These are phyloP conservation scores for Lyophyllum semitale DNA, from an alignment of 768 basidiomycete species.

Conservation along the genomic window DNA sequence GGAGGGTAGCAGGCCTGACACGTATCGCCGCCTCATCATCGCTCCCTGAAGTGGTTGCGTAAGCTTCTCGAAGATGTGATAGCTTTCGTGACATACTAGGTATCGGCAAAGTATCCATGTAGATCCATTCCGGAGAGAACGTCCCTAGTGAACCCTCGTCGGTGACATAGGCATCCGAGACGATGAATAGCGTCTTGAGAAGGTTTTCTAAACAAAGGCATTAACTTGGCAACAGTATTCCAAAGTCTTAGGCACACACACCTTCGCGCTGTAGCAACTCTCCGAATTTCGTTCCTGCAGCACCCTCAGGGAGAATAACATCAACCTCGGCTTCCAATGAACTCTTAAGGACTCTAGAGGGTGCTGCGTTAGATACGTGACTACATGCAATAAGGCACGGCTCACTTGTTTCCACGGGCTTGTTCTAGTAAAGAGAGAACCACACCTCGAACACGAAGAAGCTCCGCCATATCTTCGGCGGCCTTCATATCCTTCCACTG, in stretches of 20 bases:
- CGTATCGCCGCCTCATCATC: slow-evolving; percentile 46
- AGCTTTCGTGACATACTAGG: slow-evolving; percentile 39
- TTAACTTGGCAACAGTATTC: background rate
- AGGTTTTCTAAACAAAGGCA: slow-evolving; percentile 48
- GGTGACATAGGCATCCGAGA: slow-evolving; percentile 65
- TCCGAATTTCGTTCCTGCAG: slow-evolving; percentile 24
- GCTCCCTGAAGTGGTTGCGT: slow-evolving; percentile 18
- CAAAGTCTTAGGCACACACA: slow-evolving; percentile 23
- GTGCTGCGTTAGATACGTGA: background rate
- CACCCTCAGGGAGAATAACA: slow-evolving; percentile 50
- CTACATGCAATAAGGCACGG: background rate
- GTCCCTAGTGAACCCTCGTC: slow-evolving; percentile 45
- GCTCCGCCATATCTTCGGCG: slow-evolving; percentile 60
- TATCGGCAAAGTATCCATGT: slow-evolving; percentile 42
- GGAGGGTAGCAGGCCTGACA: slow-evolving; percentile 57
- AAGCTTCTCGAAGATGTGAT: slow-evolving; percentile 5
- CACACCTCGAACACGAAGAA: slow-evolving; percentile 60
- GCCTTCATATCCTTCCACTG: slow-evolving; percentile 66
- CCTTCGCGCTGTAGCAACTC: slow-evolving; percentile 46
- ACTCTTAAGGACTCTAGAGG: slow-evolving; percentile 58
- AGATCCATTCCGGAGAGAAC: slow-evolving; percentile 49
- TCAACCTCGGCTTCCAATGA: slow-evolving; percentile 79
- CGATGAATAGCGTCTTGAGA: slow-evolving; percentile 77
- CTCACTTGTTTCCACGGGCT: slow-evolving; percentile 75
- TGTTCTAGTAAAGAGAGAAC: slow-evolving; percentile 74